A percentile compares a stretch with the other conserved stretches of the same genome.
phyloP scores from a whole-genome alignment of 2,329 filamentous ascomycete species.

The Coniella vitis region DNA sequence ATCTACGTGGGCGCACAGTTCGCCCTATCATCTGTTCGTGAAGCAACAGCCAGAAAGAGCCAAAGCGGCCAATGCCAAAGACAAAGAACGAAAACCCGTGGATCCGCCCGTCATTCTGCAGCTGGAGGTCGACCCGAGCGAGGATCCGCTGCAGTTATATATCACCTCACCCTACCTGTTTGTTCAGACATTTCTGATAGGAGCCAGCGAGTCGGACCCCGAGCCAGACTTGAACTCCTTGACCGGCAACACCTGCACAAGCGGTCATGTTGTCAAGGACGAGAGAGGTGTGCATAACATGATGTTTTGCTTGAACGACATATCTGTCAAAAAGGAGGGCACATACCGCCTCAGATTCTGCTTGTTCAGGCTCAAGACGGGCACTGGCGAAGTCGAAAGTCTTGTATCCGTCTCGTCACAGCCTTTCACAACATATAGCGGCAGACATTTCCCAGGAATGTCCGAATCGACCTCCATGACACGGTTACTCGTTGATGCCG shows the following conservation, averaged over 20 bases:
- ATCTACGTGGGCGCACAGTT: slow-evolving; percentile 11
- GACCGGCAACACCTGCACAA: slow-evolving; percentile 31
- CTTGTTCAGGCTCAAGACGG: slow-evolving; percentile 58
- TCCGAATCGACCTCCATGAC: slow-evolving; percentile 76
- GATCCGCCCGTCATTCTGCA: slow-evolving; percentile 83
- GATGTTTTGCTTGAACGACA: slow-evolving; percentile 45
- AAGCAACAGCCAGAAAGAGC: slow-evolving; percentile 17
- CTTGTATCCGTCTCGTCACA: slow-evolving; percentile 47
- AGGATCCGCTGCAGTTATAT: slow-evolving; percentile 49
- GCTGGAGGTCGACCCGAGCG: slow-evolving; percentile 44
- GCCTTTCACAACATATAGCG: slow-evolving; percentile 57
- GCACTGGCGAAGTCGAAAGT: slow-evolving; percentile 12
- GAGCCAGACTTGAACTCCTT: slow-evolving; percentile 16
- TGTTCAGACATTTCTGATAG: slow-evolving; percentile 20
- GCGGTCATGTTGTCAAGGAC: slow-evolving; percentile 34
- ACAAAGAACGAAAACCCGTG: slow-evolving; percentile 71
- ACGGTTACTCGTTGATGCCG: slow-evolving; percentile 78
- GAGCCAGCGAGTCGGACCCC: slow-evolving; percentile 11
- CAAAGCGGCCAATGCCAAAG: slow-evolving; percentile 16
- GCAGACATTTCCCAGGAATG: slow-evolving; percentile 73
- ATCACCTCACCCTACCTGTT: slow-evolving; percentile 30
- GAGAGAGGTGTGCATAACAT: slow-evolving; percentile 23
- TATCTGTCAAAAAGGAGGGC: slow-evolving; percentile 71
- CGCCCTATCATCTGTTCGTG: slow-evolving; percentile 13
- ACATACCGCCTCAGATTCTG: slow-evolving; percentile 68